Evolutionary conservation across 495 filamentous ascomycete genomes (phyloP).

Genomic region (Neurospora cerealis): DNA sequence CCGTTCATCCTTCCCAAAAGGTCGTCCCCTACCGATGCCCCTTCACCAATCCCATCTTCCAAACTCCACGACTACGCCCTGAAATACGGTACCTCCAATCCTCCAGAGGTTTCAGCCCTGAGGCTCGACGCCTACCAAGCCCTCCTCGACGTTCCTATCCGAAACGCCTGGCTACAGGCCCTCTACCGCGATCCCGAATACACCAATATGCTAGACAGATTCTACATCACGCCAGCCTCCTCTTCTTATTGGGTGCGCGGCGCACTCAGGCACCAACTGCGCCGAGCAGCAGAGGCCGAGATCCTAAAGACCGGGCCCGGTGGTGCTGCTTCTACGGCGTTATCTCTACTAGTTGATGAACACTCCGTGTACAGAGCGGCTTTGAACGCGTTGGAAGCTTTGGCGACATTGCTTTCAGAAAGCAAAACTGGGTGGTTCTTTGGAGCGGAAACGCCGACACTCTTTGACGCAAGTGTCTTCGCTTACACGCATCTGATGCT

Average conservation of each 20-base stretch:
- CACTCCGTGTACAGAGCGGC: slow-evolving; percentile 58
- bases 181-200: slow-evolving; percentile 67
- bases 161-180: slow-evolving; percentile 76
- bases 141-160: slow-evolving; percentile 69
- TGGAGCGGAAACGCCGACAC: slow-evolving; percentile 39
- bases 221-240: slow-evolving; percentile 60
- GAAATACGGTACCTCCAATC: slow-evolving; percentile 16
- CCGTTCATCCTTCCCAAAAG: slow-evolving; percentile 69
- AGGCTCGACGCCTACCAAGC: slow-evolving; percentile 72
- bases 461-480: slow-evolving; percentile 85
- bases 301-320: slow-evolving; percentile 50
- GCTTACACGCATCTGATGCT: slow-evolving; percentile 81
- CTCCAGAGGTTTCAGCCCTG: slow-evolving; percentile 2
- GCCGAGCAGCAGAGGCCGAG: slow-evolving; percentile 59
- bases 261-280: slow-evolving; percentile 54
- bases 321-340: background rate
- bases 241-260: slow-evolving; percentile 52
- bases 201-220: slow-evolving; percentile 46
- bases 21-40: slow-evolving; percentile 14
- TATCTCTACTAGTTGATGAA: slow-evolving; percentile 37
- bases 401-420: slow-evolving; percentile 58
- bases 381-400: slow-evolving; percentile 60
- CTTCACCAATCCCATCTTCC: slow-evolving; percentile 47
- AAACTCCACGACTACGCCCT: slow-evolving; percentile 62
- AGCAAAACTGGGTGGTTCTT: slow-evolving; percentile 37